These are phyloP conservation scores for Acacia acuminata DNA, from an alignment of 306 rosid species.

Conservation along the genomic window DNA sequence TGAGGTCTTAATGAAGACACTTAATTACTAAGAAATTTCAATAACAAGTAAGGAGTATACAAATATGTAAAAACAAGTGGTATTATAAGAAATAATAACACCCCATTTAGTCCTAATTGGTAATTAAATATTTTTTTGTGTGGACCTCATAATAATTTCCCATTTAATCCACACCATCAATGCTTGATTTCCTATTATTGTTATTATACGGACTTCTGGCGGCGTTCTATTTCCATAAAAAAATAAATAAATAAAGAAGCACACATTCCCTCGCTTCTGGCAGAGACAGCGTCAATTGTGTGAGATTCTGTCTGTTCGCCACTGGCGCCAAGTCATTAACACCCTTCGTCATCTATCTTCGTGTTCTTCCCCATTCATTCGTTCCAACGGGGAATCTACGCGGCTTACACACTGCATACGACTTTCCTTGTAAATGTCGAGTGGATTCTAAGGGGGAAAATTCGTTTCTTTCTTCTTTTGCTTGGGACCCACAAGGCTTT, in stretches of 20 bases:
- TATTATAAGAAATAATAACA: too few relatives aligned
- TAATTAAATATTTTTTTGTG: too few relatives aligned
- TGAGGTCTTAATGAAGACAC: too few relatives aligned
- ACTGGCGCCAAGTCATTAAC: not conserved
- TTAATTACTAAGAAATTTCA: too few relatives aligned
- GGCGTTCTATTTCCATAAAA: too few relatives aligned
- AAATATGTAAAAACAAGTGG: too few relatives aligned
- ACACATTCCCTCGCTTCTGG: not conserved
- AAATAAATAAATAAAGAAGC: not conserved
- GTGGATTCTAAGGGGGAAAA: not conserved
- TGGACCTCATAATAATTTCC: too few relatives aligned
- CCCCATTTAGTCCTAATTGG: too few relatives aligned
- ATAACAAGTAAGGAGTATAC: too few relatives aligned
- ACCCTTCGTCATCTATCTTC: not conserved
- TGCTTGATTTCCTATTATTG: too few relatives aligned
- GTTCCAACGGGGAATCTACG: not conserved
- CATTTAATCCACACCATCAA: too few relatives aligned
- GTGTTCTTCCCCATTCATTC: not conserved
- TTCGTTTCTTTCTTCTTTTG: not conserved
- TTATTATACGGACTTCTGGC: too few relatives aligned
- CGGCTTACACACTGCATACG: not conserved
- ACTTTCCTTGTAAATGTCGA: not conserved
- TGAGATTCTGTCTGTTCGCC: not conserved
- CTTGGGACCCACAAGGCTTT: constrained; percentile 34
- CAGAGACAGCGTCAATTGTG: not conserved